phyloP scores from a whole-genome alignment of 2,329 filamentous ascomycete genomes.

The Neonectria coccinea region DNA sequence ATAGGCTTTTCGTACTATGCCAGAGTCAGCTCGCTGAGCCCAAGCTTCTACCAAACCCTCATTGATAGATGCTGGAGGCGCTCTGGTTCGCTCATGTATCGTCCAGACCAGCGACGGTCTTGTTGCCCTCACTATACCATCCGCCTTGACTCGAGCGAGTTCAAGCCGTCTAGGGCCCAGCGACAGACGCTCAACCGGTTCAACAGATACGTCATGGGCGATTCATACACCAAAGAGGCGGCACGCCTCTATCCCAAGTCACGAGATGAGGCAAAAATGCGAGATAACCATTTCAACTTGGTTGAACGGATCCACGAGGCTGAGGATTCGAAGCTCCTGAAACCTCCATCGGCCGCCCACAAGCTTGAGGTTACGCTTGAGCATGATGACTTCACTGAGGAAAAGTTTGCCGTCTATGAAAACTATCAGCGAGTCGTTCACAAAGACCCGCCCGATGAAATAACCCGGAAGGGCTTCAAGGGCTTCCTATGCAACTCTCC shows the following conservation, averaged over 20 bases:
- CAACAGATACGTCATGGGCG: slow-evolving; percentile 77
- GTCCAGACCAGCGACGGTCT: slow-evolving; percentile 80
- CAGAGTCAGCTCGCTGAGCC: slow-evolving; percentile 68
- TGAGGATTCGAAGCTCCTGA: slow-evolving; percentile 67
- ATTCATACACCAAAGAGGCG: slow-evolving; percentile 73
- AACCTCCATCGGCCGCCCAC: slow-evolving; percentile 74
- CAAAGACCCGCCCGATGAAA: slow-evolving; percentile 70
- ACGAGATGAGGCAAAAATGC: slow-evolving; percentile 72
- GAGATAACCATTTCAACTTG: slow-evolving; percentile 76
- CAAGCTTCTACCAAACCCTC: slow-evolving; percentile 76
- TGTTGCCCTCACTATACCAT: slow-evolving; percentile 96
- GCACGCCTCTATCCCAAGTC: slow-evolving; percentile 74
- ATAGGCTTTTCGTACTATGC: slow-evolving; percentile 81
- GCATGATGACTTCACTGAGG: slow-evolving; percentile 75
- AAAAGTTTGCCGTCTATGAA: slow-evolving; percentile 79
- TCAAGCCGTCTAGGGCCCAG: slow-evolving; percentile 77
- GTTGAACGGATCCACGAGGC: slow-evolving; percentile 75
- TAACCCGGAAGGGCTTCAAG: slow-evolving; percentile 72
- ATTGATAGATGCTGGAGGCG: slow-evolving; percentile 83
- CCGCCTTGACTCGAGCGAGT: slow-evolving; percentile 73
- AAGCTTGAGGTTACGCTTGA: slow-evolving; percentile 77
- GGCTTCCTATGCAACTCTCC: slow-evolving; percentile 82
- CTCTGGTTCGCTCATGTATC: slow-evolving; percentile 78
- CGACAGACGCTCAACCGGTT: slow-evolving; percentile 82
- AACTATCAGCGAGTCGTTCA: slow-evolving; percentile 83